Percentiles rank a stretch among this genome's conserved stretches.
phyloP scores from a whole-genome alignment of 2,329 filamentous ascomycete species.

The Trichoderma cornu-damae region DNA sequence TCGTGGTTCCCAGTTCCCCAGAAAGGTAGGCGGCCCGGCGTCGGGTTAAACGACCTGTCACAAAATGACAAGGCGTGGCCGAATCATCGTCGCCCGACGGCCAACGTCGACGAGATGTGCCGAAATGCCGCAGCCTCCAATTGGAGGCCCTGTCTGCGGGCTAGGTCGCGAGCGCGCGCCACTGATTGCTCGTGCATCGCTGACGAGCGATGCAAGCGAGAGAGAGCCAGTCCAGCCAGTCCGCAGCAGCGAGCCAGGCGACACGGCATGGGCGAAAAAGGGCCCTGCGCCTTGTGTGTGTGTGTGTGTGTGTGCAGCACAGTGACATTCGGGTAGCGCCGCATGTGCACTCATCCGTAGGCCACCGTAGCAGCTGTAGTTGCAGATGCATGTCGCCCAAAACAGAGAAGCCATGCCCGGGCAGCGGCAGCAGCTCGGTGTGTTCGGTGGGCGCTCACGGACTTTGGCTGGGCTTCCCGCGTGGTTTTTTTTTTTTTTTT shows the following conservation, averaged over 20 bases:
- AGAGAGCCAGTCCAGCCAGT: neutral
- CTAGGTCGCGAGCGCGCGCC: slow-evolving; percentile 10
- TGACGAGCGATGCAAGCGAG: neutral
- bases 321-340: slow-evolving; percentile 4
- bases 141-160: slow-evolving; percentile 16
- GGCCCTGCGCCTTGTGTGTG: neutral
- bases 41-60: slow-evolving; percentile 11
- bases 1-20: slow-evolving; percentile 12
- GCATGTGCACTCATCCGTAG: neutral
- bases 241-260: neutral
- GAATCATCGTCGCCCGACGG: slow-evolving; percentile 11
- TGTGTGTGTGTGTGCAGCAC: neutral
- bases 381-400: slow-evolving; percentile 3
- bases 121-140: slow-evolving; percentile 19
- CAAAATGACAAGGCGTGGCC: slow-evolving; percentile 15
- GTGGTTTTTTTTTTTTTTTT: neutral
- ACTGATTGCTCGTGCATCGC: neutral
- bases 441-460: neutral
- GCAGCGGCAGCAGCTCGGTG: neutral
- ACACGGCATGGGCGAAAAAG: neutral
- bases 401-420: neutral
- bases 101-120: slow-evolving; percentile 8
- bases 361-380: too few relatives aligned
- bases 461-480: neutral
- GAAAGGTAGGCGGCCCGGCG: slow-evolving; percentile 5